Percentiles rank a stretch among this genome's conserved stretches.
Evolutionary conservation across 306 rosid genomes (phyloP).

Genomic region (Coriaria nepalensis): DNA sequence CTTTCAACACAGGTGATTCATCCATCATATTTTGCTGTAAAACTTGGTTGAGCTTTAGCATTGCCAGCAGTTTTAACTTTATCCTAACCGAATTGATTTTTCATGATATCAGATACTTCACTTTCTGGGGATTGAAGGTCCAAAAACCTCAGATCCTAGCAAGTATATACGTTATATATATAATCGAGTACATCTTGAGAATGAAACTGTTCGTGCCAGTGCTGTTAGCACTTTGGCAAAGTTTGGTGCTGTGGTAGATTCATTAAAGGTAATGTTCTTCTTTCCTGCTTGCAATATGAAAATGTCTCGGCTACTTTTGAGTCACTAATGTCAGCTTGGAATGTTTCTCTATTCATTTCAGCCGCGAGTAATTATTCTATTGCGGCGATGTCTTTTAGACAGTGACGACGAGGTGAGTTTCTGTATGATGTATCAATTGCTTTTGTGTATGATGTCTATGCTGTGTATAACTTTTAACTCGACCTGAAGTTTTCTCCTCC

Average conservation of each 20-base stretch:
- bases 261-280: constrained; percentile 45
- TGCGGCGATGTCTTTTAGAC: constrained; percentile 87
- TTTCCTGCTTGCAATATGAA: background rate
- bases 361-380: constrained; percentile 82
- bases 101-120: constrained; percentile 59
- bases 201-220: constrained; percentile 93
- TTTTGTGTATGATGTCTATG: background rate
- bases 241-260: constrained; percentile 89
- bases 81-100: constrained; percentile 9
- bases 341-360: constrained; percentile 26
- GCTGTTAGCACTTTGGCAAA: constrained; percentile 97
- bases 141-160: constrained; percentile 95
- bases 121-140: constrained; percentile 95
- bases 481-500: too few species aligned
- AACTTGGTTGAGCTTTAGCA: constrained; percentile 6
- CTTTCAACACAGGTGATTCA: constrained; percentile 85
- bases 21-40: constrained; percentile 10
- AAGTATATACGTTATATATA: constrained; percentile 88
- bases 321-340: constrained; percentile 14
- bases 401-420: constrained; percentile 82
- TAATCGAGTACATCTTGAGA: constrained; percentile 96
- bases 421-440: constrained; percentile 6
- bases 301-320: background rate
- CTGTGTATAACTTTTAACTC: background rate
- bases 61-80: constrained; percentile 2